Percentiles rank a stretch among this genome's conserved stretches.
These are phyloP conservation scores for Fusarium lateritium DNA, from an alignment of 2,329 filamentous ascomycete species.

Conservation along the genomic window DNA sequence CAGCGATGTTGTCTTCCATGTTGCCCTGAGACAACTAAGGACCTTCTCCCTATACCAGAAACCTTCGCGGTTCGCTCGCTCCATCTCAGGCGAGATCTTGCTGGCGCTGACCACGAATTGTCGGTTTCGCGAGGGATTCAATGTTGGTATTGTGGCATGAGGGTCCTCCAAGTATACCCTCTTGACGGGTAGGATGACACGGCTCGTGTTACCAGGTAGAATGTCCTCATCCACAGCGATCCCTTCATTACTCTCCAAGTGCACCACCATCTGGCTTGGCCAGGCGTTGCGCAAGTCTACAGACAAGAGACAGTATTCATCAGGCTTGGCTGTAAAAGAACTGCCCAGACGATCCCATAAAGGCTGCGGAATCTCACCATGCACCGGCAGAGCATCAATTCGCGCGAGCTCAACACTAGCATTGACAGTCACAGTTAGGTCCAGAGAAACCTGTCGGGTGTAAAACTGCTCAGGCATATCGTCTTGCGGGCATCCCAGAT, in stretches of 20 bases:
- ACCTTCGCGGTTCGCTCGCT: conserved; percentile 82
- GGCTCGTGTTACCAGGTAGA: conserved; percentile 77
- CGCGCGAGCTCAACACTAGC: conserved; percentile 87
- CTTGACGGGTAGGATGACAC: conserved; percentile 82
- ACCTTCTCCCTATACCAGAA: conserved; percentile 94
- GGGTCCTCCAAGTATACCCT: conserved; percentile 83
- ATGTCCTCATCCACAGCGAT: conserved; percentile 69
- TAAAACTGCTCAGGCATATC: conserved; percentile 82
- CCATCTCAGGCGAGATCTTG: conserved; percentile 83
- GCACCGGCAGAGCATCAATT: conserved; percentile 83
- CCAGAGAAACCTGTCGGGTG: conserved; percentile 85
- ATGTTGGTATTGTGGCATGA: conserved; percentile 81
- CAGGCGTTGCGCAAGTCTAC: conserved; percentile 92
- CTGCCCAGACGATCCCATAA: conserved; percentile 68
- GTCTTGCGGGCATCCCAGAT: conserved; percentile 78
- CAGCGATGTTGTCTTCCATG: conserved; percentile 74
- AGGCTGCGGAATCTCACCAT: conserved; percentile 73
- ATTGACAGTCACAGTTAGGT: conserved; percentile 91
- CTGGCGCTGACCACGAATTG: conserved; percentile 91
- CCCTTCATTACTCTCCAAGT: conserved; percentile 68
- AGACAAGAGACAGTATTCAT: conserved; percentile 82
- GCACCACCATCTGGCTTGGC: conserved; percentile 82
- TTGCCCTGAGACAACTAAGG: conserved; percentile 77
- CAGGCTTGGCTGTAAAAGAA: conserved; percentile 58
- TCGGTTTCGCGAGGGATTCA: conserved; percentile 86